Evolutionary conservation across 2,329 filamentous ascomycete genomes (phyloP), one percentile per base, ranked within the genome.

Genomic region (Chaetomium globosum): DNA sequence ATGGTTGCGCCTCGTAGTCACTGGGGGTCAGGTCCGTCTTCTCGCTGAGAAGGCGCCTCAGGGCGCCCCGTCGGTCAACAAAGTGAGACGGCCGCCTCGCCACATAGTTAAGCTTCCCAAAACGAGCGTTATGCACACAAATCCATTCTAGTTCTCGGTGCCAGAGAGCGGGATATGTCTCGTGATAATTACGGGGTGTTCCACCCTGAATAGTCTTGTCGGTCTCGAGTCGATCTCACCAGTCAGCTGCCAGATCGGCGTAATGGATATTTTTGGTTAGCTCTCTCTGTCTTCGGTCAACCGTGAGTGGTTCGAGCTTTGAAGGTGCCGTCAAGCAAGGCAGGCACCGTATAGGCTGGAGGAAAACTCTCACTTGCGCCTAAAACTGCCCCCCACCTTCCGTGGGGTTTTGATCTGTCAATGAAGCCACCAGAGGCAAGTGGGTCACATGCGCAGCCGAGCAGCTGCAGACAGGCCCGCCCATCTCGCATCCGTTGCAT

Each of bases 381-480:
- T 43, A n/a, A 43, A 19, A 5, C 21, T 39, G 53, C 21, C 61
- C 59, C 61, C 61, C 61, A 63, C 61, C 26, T 55, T n/a, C 7
- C 61, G 54, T 63, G 61, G 61, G 60, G 53, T 57, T 63, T 63
- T 19, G 53, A 63, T 58, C 52, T 62, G 60, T 62, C 60, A 62
- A 61, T 19, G 36, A 55, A 55, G 33, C 59, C 53, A 57, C 43
- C 26, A 10, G n/a, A 57, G 31, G 23, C 31, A 21, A 30, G 39
- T 55, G 49, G 61, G 46, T 56, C 59, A 52, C 53, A 57, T 63
- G 61, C 43, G 46, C 61, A 48, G 31, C 19, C 52, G 60, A 39
- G 31, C 49, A 46, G 46, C 53, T 53, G 61, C 53, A 43, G 21
- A n/a, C 36, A 49, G 23, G 51, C 43, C 53, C 39, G 36, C 30